Base-by-base conservation (phyloP, 169 alveolate genomes). In the Miamiensis avidus region DNA sequence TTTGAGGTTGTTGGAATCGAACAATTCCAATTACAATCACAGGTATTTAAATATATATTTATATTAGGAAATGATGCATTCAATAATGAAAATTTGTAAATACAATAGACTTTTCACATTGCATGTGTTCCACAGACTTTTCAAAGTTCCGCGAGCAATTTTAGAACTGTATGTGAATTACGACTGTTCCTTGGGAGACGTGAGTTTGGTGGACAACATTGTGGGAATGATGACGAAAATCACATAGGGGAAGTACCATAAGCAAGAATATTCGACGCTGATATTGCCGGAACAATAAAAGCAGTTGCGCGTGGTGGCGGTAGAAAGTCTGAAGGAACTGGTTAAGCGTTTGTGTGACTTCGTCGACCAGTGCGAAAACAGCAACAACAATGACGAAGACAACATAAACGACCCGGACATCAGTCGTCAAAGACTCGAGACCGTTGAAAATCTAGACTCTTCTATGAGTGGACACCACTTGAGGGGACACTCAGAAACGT, bases 161-260 rank as follows among this genome's bases (percentile, higher is more conserved):
- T 74, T 95, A 26, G 97, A 96, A 85, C 88, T 96, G 29, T 96
- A 93, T 91, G 95, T 94, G 25, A 96, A 96, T 88, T 96, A 93
- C 82, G 98, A 96, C 85, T 93, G 96, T 74, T 94, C 92, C 74
- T 81, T 92, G 69, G 89, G 89, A 65, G 89, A 93, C 84, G 91
- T 89, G 65, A 89, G 89, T 76, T 82, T 91, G 0, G 74, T 92
- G 0, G 92, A 92, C 81, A 85, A 88, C 65, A 90, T 93, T 30
- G 86, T 93, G 69, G 93, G 88, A 28, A 88, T 91, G 27, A 81
- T 93, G 27, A 86, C 95, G 29, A 93, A 89, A 79, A 93, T 95
- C 25, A 92, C 94, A 6, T 85, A 95, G 82, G 95, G 95, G 28
- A 93, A 91, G 87, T 95, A 91, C 82, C 79, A 84, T 25, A 92